Percentiles rank a stretch among this genome's conserved stretches.
Evolutionary conservation across 2,329 filamentous ascomycete species (phyloP).

Genomic region (Colletotrichum horii): DNA sequence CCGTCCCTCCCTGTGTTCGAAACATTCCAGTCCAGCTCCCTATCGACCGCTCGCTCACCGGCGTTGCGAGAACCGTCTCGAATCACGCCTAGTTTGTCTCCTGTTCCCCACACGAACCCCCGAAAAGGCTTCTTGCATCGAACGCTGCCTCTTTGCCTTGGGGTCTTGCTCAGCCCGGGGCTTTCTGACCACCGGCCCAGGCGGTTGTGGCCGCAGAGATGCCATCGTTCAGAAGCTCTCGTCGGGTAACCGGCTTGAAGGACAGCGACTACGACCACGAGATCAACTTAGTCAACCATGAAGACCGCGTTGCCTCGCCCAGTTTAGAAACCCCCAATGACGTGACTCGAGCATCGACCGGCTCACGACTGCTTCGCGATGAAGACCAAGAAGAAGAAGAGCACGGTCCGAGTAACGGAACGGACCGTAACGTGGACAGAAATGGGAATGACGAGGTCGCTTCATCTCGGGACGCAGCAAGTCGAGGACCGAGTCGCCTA

Average conservation of each 20-base stretch:
- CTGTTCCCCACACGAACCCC: constrained; percentile 22
- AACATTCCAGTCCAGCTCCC: background rate
- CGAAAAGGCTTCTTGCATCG: background rate
- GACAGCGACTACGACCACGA: constrained; percentile 73
- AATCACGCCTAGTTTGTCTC: background rate
- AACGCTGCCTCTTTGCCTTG: background rate
- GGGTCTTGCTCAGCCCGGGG: background rate
- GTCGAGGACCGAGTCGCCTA: background rate
- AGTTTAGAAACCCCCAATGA: constrained; percentile 2
- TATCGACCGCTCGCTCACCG: background rate
- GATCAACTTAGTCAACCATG: constrained; percentile 70
- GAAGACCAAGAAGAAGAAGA: background rate
- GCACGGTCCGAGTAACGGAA: background rate
- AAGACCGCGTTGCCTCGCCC: constrained; percentile 27
- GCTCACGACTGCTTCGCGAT: constrained; percentile 9
- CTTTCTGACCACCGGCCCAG: background rate
- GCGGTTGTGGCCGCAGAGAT: constrained; percentile 32
- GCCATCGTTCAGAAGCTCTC: constrained; percentile 50
- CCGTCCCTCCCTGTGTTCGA: background rate
- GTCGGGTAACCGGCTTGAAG: constrained; percentile 59
- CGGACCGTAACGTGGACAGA: background rate
- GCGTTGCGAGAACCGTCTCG: background rate
- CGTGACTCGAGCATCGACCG: constrained; percentile 3
- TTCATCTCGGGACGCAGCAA: background rate
- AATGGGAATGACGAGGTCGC: background rate